These are phyloP conservation scores for Teunomyces stri DNA, from an alignment of 805 yeast genomes.

Conservation along the genomic window DNA sequence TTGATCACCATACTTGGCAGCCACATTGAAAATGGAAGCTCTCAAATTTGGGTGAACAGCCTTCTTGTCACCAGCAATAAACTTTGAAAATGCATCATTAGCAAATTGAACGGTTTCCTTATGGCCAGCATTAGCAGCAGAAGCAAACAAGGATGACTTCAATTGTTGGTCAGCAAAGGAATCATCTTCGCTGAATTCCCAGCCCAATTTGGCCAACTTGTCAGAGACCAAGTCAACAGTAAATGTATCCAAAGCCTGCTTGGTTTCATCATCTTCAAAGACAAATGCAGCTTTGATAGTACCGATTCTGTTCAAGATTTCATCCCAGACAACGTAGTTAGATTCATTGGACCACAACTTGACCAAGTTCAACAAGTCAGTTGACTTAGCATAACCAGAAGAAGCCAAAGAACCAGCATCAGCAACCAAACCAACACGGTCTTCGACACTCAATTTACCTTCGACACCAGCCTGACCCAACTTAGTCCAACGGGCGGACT, in stretches of 20 bases:
- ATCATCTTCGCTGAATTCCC: conserved; percentile 56
- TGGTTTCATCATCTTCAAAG: conserved; percentile 49
- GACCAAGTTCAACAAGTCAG: conserved; percentile 57
- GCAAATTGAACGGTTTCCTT: conserved; percentile 46
- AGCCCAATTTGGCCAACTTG: conserved; percentile 59
- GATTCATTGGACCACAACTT: conserved; percentile 58
- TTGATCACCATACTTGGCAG: conserved; percentile 61
- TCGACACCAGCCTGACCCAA: conserved; percentile 60
- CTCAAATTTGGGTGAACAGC: conserved; percentile 77
- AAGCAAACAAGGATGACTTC: conserved; percentile 59
- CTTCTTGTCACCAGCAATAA: conserved; percentile 57
- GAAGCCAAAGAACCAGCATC: conserved; percentile 71
- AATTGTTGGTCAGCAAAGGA: conserved; percentile 63
- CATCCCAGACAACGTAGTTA: conserved; percentile 68
- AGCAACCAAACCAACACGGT: conserved; percentile 77
- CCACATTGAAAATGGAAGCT: conserved; percentile 61
- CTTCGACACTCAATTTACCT: conserved; percentile 66
- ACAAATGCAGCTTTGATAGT: conserved; percentile 52
- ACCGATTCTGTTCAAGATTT: conserved; percentile 49
- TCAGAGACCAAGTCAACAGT: conserved; percentile 52
- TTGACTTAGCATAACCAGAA: conserved; percentile 66
- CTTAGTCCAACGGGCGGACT: conserved; percentile 65
- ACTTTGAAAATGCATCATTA: conserved; percentile 49
- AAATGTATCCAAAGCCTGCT: conserved; percentile 50
- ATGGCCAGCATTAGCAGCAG: conserved; percentile 57